Conservation (phyloP, 2,329 filamentous ascomycete species). For the Nemania serpens region DNA sequence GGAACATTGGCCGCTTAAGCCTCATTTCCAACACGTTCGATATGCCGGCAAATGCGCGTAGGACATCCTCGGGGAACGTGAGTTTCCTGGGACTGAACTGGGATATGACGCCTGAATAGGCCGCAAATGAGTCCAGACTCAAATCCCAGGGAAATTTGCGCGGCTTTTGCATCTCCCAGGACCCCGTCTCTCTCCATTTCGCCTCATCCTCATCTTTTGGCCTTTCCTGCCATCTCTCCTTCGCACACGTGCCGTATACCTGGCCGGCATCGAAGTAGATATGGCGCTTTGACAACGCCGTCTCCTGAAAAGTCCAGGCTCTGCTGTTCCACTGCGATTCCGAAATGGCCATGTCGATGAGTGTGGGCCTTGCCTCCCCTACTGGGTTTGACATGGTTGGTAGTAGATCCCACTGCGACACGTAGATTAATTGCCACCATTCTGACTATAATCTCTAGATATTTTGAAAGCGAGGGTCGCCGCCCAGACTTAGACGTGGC, state of each 20-base stretch:
- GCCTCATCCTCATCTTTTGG: neutral
- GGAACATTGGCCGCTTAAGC: neutral
- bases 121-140: neutral
- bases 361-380: slow-evolving; percentile 2
- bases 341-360: slow-evolving; percentile 4
- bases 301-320: slow-evolving; percentile 6
- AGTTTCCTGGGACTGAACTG: slow-evolving; percentile 8
- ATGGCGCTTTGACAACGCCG: neutral
- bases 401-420: slow-evolving; percentile 6
- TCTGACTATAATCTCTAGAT: neutral
- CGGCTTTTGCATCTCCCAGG: neutral
- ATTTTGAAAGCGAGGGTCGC: neutral
- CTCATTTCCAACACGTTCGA: slow-evolving; percentile 1
- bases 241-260: slow-evolving; percentile 3
- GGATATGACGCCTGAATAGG: neutral
- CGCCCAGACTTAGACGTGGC: neutral
- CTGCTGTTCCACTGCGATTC: slow-evolving; percentile 3
- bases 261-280: slow-evolving; percentile 4
- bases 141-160: neutral
- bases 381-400: slow-evolving; percentile 3
- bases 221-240: slow-evolving; percentile 2
- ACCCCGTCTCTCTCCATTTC: neutral
- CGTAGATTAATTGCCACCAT: neutral
- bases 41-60: slow-evolving; percentile 12
- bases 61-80: neutral